phyloP scores from a whole-genome alignment of 2,329 filamentous ascomycete species.

The Cryphonectria nitschkei region DNA sequence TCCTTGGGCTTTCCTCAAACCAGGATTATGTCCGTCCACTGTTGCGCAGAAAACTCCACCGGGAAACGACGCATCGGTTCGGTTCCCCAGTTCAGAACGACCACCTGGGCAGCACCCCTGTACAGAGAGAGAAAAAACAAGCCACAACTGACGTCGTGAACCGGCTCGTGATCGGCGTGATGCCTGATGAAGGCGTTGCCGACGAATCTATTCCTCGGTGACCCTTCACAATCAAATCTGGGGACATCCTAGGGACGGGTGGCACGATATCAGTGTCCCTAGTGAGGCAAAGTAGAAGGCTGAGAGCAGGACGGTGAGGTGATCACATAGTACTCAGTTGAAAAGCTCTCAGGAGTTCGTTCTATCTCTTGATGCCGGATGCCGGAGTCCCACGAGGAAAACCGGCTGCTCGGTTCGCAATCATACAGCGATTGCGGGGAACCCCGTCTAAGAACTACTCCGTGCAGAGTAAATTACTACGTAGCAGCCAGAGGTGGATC shows the following conservation, averaged over 20 bases:
- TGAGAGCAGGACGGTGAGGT: neutral
- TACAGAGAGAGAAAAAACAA: neutral
- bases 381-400: neutral
- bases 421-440: slow-evolving; percentile 19
- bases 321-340: no score
- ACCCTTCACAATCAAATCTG: neutral
- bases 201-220: neutral
- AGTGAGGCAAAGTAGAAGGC: neutral
- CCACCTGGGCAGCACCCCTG: neutral
- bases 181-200: neutral
- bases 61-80: neutral
- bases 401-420: neutral
- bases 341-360: no score
- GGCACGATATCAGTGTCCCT: neutral
- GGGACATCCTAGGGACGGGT: neutral
- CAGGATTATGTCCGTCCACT: slow-evolving; percentile 3
- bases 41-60: neutral
- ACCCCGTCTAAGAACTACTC: slow-evolving; percentile 6
- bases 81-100: neutral
- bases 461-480: slow-evolving; percentile 10
- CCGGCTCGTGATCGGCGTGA: neutral
- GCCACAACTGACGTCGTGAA: neutral
- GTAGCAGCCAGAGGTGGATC: slow-evolving; percentile 5
- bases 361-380: slow-evolving; percentile 19
- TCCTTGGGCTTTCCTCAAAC: slow-evolving; percentile 6